Base-by-base conservation (phyloP, 129 eudicot species). In the Gnaphalium uliginosum region DNA sequence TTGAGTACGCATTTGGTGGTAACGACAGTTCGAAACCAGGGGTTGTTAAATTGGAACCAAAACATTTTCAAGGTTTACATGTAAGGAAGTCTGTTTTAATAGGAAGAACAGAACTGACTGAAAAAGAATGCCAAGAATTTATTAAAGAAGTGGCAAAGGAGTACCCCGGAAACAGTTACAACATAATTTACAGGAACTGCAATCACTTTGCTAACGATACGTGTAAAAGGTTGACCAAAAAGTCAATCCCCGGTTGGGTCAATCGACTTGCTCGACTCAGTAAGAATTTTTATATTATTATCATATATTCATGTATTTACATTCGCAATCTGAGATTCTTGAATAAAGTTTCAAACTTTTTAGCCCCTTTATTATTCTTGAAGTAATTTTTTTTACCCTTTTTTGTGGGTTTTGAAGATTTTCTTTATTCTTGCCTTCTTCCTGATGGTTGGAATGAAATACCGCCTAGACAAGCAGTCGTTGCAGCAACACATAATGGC, bases 1-100 rank as follows among this genome's bases (percentile, higher is more conserved):
- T 89, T 53, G 98, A 92, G 81, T 92, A 92, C 78, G 97, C 96
- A 60, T 89, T 92, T 83, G 97, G 97, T 57, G 97, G 96, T 18
- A 93, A 89, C 59, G 98, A 89, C 5, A 87, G 83, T 81, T 70
- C 94, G 26, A 87, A 83, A 53, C 89, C 94, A 14, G 98, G 96
- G 66, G 80, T 92, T 51, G 86, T 92, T 54, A 94, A 92, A 82
- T 85, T 92, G 35, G 96, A 89, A 75, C 98, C 98, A 24, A 89
- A 88, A 84, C 83, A 80, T 50, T 89, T 92, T 83, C 96, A 92
- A 64, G 96, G 98, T 33, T 92, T 92, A 81, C 85, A 86, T 8
- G 84, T 86, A 70, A 79, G 98, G 76, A 92, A 87, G 71, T 92
- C 98, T 6, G 86, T 92, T 24, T 77, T 92, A 76, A 81, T 89